A percentile compares a stretch with the other conserved stretches of the same genome.
Conservation (phyloP, 1,284 basidiomycete species). For the Phellinidium pouzarii region DNA sequence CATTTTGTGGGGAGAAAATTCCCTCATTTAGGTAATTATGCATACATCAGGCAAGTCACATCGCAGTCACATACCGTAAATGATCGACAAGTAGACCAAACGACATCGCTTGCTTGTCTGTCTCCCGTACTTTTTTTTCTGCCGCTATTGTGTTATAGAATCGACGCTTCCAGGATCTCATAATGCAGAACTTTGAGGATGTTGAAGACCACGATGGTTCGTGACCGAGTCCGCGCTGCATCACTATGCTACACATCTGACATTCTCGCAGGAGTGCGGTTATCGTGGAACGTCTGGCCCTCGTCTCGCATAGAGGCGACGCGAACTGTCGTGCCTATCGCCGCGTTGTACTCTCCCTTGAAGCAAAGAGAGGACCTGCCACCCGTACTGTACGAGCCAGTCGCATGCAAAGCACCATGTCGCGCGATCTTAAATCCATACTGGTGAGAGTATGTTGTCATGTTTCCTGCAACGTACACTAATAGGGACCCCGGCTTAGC, state of each 20-base stretch:
- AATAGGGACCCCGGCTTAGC: constrained; percentile 36
- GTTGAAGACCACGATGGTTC: constrained; percentile 37
- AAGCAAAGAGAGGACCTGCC: constrained; percentile 94
- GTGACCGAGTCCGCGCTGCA: constrained; percentile 14
- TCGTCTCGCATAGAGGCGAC: constrained; percentile 97
- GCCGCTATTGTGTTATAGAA: background rate
- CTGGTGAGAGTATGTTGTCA: constrained; percentile 50
- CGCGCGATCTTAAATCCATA: constrained; percentile 97
- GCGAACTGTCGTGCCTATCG: constrained; percentile 95
- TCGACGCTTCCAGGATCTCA: background rate
- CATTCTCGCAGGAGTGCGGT: constrained; percentile 60
- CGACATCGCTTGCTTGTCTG: too few relatives aligned
- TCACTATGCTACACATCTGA: background rate
- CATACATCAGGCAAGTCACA: too few relatives aligned
- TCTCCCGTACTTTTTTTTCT: background rate
- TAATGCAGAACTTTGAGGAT: constrained; percentile 30
- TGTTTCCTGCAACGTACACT: background rate
- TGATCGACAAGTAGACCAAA: too few relatives aligned
- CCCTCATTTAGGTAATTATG: too few relatives aligned
- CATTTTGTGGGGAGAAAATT: too few relatives aligned
- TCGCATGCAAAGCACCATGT: constrained; percentile 97
- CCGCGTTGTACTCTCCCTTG: constrained; percentile 95
- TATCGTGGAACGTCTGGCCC: constrained; percentile 99
- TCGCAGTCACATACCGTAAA: too few relatives aligned
- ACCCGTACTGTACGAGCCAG: constrained; percentile 95